These are phyloP conservation scores for Plasmodium coatneyi DNA, from an alignment of 169 alveolate species.

Conservation along the genomic window DNA sequence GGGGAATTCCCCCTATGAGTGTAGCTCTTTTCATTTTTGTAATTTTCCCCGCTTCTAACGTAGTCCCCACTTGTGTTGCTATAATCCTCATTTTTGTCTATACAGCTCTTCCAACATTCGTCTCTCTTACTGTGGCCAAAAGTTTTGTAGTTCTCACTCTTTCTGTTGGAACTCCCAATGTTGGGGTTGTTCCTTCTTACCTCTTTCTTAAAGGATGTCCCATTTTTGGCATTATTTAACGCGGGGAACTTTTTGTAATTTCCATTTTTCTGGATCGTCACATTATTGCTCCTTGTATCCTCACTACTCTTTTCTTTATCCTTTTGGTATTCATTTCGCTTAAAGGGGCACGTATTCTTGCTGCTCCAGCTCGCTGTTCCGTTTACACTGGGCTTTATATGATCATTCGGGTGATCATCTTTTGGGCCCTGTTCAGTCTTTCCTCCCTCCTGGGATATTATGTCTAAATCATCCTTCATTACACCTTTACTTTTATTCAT, in stretches of 20 bases:
- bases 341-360: neutral
- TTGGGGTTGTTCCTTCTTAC: slow-evolving; percentile 5
- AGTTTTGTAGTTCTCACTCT: slow-evolving; percentile 1
- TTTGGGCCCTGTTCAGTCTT: neutral
- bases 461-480: neutral
- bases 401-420: slow-evolving; percentile 5
- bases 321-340: slow-evolving; percentile 18
- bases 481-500: neutral
- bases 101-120: neutral
- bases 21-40: neutral
- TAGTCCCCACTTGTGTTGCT: neutral
- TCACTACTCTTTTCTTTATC: slow-evolving; percentile 22
- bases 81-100: neutral
- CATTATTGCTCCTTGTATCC: neutral
- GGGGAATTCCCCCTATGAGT: neutral
- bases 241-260: neutral
- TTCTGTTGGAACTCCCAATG: neutral
- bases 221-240: slow-evolving; percentile 3
- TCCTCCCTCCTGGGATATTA: slow-evolving; percentile 4
- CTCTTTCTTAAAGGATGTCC: neutral
- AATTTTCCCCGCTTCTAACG: neutral
- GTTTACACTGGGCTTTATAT: neutral
- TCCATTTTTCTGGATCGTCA: neutral
- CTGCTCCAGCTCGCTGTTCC: neutral
- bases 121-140: slow-evolving; percentile 6